Evolutionary conservation across 2,329 filamentous ascomycete species (phyloP), one percentile per base, ranked within the genome.

Genomic region (Scorias spongiosa): DNA sequence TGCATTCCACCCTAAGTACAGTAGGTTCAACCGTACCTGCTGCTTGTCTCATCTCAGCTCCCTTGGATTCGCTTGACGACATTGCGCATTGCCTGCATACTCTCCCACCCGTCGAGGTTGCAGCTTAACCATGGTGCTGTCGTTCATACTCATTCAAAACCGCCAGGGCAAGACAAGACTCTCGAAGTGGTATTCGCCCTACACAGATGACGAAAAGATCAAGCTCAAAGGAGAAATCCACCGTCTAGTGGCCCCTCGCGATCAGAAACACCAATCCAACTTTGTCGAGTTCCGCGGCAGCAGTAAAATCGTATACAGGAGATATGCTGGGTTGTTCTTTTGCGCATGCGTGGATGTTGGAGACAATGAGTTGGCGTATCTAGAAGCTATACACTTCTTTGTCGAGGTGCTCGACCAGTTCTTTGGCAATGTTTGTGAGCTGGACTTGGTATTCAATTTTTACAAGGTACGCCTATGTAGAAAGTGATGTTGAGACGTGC

Each of bases 221-320:
- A 95, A 94, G 69, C 74, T 98, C 57, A 98, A 98, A 67, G 91
- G 91, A 74, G 91, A 98, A 81, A 84, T 96, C 57, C 91, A 98
- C 73, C 88, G 91, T 50, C 86, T 98, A 54, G 89, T 98, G 48
- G 91, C 91, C 0, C 91, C 91, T 6, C 84, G 91, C 60, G 91
- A 98, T 67, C 91, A 98, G 63, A 98, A 98, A 63, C 94, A 98
- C 72, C 91, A 98, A 65, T 94, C 87, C 68, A 98, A 98, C 70
- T 98, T 98, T 60, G 91, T 98, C 73, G 91, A 98, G 56, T 80
- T 80, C 69, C 83, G 85, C 53, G 84, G 87, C 67, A 87, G 64
- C 54, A 66, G 89, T 62, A 96, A 95, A 70, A 84, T 98, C 56
- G 86, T 98, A 43, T 98, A 98, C 70, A 82, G 93, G 39, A 84